A percentile compares a stretch with the other conserved stretches of the same genome.
These are phyloP conservation scores for Clonostachys chloroleuca DNA, from an alignment of 2,329 filamentous ascomycete genomes.

Conservation along the genomic window DNA sequence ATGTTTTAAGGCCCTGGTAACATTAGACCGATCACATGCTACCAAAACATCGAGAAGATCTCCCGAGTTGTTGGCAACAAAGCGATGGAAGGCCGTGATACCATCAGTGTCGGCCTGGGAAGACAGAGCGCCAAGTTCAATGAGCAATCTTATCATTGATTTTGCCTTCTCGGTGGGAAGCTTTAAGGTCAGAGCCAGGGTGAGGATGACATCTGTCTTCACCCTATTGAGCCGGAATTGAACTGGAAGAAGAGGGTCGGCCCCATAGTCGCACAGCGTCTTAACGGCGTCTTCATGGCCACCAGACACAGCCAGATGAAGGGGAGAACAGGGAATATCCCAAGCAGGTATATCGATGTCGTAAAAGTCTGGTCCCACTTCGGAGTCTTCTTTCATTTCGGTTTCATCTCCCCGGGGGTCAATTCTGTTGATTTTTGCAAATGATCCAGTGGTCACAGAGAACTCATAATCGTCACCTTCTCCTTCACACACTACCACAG, in stretches of 20 bases:
- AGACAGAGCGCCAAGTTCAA: constrained; percentile 67
- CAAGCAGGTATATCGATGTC: constrained; percentile 75
- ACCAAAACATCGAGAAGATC: constrained; percentile 44
- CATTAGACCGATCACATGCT: constrained; percentile 54
- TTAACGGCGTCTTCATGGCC: constrained; percentile 68
- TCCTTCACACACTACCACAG: constrained; percentile 37
- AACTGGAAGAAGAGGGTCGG: constrained; percentile 71
- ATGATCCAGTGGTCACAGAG: constrained; percentile 63
- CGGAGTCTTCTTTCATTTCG: constrained; percentile 41
- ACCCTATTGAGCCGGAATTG: constrained; percentile 53
- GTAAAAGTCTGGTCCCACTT: constrained; percentile 73
- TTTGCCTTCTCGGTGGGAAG: constrained; percentile 60
- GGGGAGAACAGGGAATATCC: constrained; percentile 69
- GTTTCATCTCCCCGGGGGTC: constrained; percentile 26
- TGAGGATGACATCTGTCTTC: constrained; percentile 59
- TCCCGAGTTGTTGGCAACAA: constrained; percentile 43
- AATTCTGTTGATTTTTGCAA: constrained; percentile 58
- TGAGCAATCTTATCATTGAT: constrained; percentile 58
- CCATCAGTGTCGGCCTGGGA: constrained; percentile 66
- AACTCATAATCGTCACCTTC: constrained; percentile 44
- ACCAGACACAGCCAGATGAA: constrained; percentile 74
- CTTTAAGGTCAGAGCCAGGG: constrained; percentile 61
- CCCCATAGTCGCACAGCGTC: constrained; percentile 69
- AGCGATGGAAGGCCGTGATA: constrained; percentile 62
- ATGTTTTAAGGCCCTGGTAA: constrained; percentile 64